These are phyloP conservation scores for Trypanosoma platydactyli DNA, from an alignment of 208 protist species.

Conservation along the genomic window DNA sequence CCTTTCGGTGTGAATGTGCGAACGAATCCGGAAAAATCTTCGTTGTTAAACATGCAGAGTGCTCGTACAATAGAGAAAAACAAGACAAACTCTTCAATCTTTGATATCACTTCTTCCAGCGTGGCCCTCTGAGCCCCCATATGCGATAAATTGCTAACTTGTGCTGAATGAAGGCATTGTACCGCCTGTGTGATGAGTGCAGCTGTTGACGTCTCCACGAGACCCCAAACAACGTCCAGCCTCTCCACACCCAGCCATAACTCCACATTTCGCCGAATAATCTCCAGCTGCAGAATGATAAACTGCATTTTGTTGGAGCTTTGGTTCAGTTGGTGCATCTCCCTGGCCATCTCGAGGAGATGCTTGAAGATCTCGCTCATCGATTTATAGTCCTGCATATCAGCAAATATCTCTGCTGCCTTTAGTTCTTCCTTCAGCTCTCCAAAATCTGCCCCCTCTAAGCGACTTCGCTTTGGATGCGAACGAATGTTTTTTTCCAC, in stretches of 20 bases:
- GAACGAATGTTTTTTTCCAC: neutral
- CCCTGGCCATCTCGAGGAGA: neutral
- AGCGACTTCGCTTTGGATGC: slow-evolving; percentile 6
- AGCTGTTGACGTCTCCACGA: slow-evolving; percentile 9
- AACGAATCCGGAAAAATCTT: slow-evolving; percentile 20
- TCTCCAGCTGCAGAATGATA: slow-evolving; percentile 14
- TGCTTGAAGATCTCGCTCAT: slow-evolving; percentile 18
- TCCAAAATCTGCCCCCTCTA: slow-evolving; percentile 8
- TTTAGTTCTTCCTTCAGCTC: slow-evolving; percentile 7
- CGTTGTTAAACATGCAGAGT: slow-evolving; percentile 19
- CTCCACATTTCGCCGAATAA: slow-evolving; percentile 19
- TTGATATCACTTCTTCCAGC: neutral
- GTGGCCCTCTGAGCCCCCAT: neutral
- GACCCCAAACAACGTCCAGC: slow-evolving; percentile 19
- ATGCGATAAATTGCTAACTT: neutral
- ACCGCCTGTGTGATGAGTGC: slow-evolving; percentile 27
- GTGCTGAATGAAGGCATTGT: neutral
- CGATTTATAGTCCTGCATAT: slow-evolving; percentile 16
- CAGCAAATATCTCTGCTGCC: slow-evolving; percentile 21
- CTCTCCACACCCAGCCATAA: slow-evolving; percentile 9
- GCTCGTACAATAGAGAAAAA: slow-evolving; percentile 28
- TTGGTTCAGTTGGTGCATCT: neutral
- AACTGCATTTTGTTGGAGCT: neutral
- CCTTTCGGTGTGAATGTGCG: slow-evolving; percentile 13
- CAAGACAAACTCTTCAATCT: slow-evolving; percentile 15